Percentiles rank a stretch among this genome's conserved stretches.
Evolutionary conservation across 345 rosid genomes (phyloP).

Genomic region (Eutrema japonicum): DNA sequence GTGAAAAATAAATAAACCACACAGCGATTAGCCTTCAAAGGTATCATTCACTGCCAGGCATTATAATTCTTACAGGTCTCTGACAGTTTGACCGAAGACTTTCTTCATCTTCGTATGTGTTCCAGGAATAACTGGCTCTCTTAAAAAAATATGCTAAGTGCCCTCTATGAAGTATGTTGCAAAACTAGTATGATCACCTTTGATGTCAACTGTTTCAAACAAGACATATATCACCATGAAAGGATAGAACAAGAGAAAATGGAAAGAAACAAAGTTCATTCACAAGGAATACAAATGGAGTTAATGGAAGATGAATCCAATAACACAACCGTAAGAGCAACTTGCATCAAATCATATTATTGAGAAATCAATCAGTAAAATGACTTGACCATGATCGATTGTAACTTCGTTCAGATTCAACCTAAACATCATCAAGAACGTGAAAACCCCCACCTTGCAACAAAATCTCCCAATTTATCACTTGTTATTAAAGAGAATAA

Average conservation of each 20-base stretch:
- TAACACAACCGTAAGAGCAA: not conserved
- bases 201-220: not conserved
- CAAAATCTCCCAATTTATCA: not conserved
- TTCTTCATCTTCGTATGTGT: constrained; percentile 71
- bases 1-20: constrained; percentile 10
- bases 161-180: not conserved
- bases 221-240: constrained; percentile 17
- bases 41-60: not conserved
- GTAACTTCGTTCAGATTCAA: constrained; percentile 8
- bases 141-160: constrained; percentile 4
- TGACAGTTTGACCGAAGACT: constrained; percentile 88
- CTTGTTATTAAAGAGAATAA: not conserved
- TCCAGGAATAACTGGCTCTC: constrained; percentile 34
- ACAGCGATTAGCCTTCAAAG: not conserved
- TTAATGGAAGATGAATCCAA: not conserved
- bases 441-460: not conserved
- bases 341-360: not conserved
- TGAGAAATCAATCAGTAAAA: constrained; percentile 17
- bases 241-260: not conserved
- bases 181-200: constrained; percentile 27
- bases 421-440: not conserved
- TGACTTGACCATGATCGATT: constrained; percentile 2
- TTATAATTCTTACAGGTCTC: constrained; percentile 73
- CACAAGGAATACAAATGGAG: not conserved
- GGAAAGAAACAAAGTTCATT: not conserved